Percentiles rank a stretch among this genome's conserved stretches.
Conservation (phyloP, 345 rosid species). For the Populus davidiana region DNA sequence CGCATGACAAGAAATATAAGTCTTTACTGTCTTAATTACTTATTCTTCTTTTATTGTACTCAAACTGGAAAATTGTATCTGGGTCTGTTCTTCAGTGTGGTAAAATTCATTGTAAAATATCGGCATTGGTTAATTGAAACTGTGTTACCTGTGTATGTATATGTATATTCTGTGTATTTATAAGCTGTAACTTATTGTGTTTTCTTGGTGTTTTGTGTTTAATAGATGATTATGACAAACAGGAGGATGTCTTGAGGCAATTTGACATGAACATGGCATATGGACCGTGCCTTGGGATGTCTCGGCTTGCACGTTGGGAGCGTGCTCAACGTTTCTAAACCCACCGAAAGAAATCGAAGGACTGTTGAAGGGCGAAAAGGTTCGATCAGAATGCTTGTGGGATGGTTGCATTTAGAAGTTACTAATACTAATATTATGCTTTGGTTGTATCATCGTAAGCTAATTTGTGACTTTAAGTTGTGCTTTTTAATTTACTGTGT, state of each 20-base stretch:
- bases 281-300: conserved; percentile 81
- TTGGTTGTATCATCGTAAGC: neutral
- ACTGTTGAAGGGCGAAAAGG: conserved; percentile 44
- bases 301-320: conserved; percentile 63
- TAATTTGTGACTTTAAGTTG: neutral
- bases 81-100: neutral
- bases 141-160: too few relatives aligned
- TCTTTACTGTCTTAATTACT: neutral
- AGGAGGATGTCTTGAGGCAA: conserved; percentile 55
- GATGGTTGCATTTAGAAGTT: conserved; percentile 51
- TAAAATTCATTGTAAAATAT: neutral
- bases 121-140: neutral
- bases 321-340: conserved; percentile 53
- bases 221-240: conserved; percentile 39
- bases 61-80: neutral
- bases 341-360: conserved; percentile 56
- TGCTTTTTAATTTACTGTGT: neutral
- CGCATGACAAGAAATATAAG: neutral
- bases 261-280: conserved; percentile 82
- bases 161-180: too few relatives aligned
- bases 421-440: neutral
- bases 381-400: conserved; percentile 54
- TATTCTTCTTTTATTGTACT: neutral
- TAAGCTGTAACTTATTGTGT: neutral
- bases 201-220: neutral